Evolutionary conservation across 495 filamentous ascomycete species (phyloP).

Genomic region (Geopyxis carbonaria): DNA sequence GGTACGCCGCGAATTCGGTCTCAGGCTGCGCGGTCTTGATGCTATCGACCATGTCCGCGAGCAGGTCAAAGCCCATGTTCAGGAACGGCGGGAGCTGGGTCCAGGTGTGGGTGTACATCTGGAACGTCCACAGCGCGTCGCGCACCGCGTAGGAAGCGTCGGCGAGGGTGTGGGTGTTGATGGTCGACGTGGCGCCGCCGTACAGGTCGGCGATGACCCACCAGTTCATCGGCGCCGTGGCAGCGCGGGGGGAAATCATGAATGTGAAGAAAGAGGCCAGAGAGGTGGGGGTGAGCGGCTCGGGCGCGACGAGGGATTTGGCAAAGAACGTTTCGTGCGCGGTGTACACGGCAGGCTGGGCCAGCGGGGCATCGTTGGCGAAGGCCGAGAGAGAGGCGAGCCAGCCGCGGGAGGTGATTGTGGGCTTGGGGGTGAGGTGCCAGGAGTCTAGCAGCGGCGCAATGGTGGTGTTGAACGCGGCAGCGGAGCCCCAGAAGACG

Average conservation of each 20-base stretch:
- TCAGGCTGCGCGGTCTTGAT: conserved; percentile 25
- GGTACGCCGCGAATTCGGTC: conserved; percentile 39
- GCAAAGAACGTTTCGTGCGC: conserved; percentile 14
- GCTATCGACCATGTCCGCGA: conserved; percentile 28
- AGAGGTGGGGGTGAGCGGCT: conserved; percentile 7
- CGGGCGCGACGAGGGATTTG: conserved; percentile 16
- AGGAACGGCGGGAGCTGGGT: conserved; percentile 26
- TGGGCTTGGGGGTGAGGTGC: conserved; percentile 6
- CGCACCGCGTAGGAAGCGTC: conserved; percentile 41
- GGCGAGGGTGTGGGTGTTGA: conserved; percentile 31
- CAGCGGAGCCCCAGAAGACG: conserved; percentile 17
- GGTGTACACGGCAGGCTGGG: conserved; percentile 5
- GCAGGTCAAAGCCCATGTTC: conserved; percentile 28
- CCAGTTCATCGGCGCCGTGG: conserved; percentile 26
- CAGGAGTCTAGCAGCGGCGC: conserved; percentile 16
- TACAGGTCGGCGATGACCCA: conserved; percentile 39
- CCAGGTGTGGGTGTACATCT: conserved; percentile 37
- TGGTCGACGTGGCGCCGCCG: conserved; percentile 34
- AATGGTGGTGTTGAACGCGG: conserved; percentile 13
- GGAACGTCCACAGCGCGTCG: conserved; percentile 40
- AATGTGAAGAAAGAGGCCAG: conserved; percentile 18
- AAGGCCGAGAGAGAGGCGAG: conserved; percentile 13
- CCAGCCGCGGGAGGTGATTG: conserved; percentile 9
- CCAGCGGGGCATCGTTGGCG: conserved; percentile 4
- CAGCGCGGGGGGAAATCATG: not conserved